Percentiles rank a stretch among this genome's conserved stretches.
phyloP scores from a whole-genome alignment of 164 flowering plant species.

The Macadamia tetraphylla region DNA sequence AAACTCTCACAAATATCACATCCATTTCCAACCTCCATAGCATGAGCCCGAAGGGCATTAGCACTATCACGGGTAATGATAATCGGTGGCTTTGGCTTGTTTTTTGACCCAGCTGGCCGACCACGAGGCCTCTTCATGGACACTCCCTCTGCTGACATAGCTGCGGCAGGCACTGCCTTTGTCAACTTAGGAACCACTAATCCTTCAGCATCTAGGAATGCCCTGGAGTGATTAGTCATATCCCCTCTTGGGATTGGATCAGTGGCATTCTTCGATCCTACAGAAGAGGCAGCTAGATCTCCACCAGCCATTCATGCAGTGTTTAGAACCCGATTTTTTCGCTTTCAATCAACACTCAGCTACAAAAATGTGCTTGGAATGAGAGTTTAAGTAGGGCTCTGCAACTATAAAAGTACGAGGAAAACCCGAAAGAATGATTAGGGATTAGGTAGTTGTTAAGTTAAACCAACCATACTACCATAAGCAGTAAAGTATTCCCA shows the following conservation, averaged over 20 bases:
- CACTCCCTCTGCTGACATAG: conserved; percentile 32
- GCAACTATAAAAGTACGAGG: conserved; percentile 15
- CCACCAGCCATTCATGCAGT: conserved; percentile 43
- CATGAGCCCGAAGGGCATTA: conserved; percentile 74
- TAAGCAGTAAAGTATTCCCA: conserved; percentile 18
- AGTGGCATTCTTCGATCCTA: conserved; percentile 20
- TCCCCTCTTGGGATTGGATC: conserved; percentile 24
- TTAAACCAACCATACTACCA: conserved; percentile 26
- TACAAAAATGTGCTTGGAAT: conserved; percentile 4
- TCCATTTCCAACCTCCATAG: conserved; percentile 81
- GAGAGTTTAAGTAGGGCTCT: conserved; percentile 34
- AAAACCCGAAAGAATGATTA: conserved; percentile 34
- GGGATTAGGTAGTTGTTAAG: conserved; percentile 69
- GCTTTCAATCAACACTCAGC: not conserved
- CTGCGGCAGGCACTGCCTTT: conserved; percentile 19
- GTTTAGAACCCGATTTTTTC: not conserved
- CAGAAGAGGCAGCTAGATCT: conserved; percentile 27
- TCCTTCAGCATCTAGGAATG: conserved; percentile 20
- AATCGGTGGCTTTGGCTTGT: conserved; percentile 73
- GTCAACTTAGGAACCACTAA: conserved; percentile 25
- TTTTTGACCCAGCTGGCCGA: conserved; percentile 82
- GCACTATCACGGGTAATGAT: conserved; percentile 75
- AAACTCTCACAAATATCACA: conserved; percentile 70
- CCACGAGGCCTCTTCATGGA: conserved; percentile 61
- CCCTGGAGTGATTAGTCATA: conserved; percentile 17